phyloP scores from a whole-genome alignment of 108 stramenopile genomes.

The Pseudonitzschia delicatissima region DNA sequence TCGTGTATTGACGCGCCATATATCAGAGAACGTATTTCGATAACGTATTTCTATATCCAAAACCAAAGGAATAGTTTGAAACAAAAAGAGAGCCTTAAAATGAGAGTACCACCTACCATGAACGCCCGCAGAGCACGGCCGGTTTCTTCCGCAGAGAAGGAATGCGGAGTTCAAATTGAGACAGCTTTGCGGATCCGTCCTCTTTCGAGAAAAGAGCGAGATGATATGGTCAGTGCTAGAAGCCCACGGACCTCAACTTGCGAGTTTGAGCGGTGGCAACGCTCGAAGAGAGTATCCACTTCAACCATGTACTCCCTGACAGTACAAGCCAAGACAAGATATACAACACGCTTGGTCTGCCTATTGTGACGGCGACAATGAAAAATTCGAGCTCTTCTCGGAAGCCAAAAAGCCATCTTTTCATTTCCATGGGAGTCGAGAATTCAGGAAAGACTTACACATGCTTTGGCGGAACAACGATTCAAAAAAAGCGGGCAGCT shows the following conservation, averaged over 20 bases:
- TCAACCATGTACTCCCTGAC: slow-evolving; percentile 30
- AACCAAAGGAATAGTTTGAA: too few species aligned
- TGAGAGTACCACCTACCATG: background rate
- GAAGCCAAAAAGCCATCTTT: slow-evolving; percentile 32
- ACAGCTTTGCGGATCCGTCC: slow-evolving; percentile 40
- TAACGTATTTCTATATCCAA: too few species aligned
- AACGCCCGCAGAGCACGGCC: background rate
- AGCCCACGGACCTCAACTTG: background rate
- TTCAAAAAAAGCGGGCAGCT: slow-evolving; percentile 24
- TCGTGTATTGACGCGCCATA: too few species aligned
- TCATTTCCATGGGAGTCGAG: slow-evolving; percentile 42
- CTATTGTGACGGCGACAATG: slow-evolving; percentile 29
- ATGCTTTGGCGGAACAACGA: slow-evolving; percentile 33
- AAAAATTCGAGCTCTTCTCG: background rate
- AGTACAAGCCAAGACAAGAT: slow-evolving; percentile 36
- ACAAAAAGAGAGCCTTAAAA: too few species aligned
- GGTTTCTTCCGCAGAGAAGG: slow-evolving; percentile 1
- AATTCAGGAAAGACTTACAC: slow-evolving; percentile 51
- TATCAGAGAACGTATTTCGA: too few species aligned
- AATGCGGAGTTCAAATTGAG: slow-evolving; percentile 26
- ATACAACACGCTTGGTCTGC: slow-evolving; percentile 34
- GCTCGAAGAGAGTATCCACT: slow-evolving; percentile 31
- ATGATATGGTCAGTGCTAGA: slow-evolving; percentile 35
- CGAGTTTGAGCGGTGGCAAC: slow-evolving; percentile 14
- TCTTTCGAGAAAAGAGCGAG: slow-evolving; percentile 31